Base-by-base conservation (phyloP, 2,329 filamentous ascomycete genomes). In the Aspergillus alliaceus region DNA sequence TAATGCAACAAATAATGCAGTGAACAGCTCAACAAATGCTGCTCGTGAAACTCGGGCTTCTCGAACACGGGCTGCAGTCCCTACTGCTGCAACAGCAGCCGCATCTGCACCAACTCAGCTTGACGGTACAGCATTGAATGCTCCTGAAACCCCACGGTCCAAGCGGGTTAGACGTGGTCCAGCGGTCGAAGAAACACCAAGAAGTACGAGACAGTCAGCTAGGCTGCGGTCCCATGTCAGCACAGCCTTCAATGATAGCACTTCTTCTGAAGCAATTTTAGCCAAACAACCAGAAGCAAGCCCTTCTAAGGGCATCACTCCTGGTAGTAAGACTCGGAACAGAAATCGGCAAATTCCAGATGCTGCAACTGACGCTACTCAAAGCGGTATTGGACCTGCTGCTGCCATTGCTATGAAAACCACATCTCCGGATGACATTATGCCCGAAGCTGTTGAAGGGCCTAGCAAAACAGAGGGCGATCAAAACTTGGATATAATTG, bases 181-280 rank as follows among this genome's bases (percentile, higher is more conserved):
- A 52, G 53, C 66, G 31, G 66, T 65, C 18, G 66, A 71, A 42
- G 72, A 75, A 58, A 69, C 68, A 4, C 70, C 68, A 14, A 62
- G 68, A 40, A 69, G 71, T 25, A 72, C 72, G 20, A 68, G 73
- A 42, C 68, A 70, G 57, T 75, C 73, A 14, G 66, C 72, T 31
- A 68, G 72, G 56, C 58, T 72, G 14, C 72, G 67, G 57, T 61
- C 65, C 6, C 63, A 64, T 35, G 58, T 54, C 22, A 59, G 65
- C 29, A 52, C 59, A n/a, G 52, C 59, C 34, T 56, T 59, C 12
- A 53, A 57, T n/a, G 64, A 68, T 20, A 60, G 66, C 34, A 60
- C 46, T 14, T 52, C 57, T 3, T 44, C 63, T 3, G 60, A 63
- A n/a, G 44, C 46, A 34, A 34, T 31, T 4, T 32, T 24, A 18